Evolutionary conservation across 2,329 filamentous ascomycete species (phyloP).

Genomic region (Didymellaceae sp.): DNA sequence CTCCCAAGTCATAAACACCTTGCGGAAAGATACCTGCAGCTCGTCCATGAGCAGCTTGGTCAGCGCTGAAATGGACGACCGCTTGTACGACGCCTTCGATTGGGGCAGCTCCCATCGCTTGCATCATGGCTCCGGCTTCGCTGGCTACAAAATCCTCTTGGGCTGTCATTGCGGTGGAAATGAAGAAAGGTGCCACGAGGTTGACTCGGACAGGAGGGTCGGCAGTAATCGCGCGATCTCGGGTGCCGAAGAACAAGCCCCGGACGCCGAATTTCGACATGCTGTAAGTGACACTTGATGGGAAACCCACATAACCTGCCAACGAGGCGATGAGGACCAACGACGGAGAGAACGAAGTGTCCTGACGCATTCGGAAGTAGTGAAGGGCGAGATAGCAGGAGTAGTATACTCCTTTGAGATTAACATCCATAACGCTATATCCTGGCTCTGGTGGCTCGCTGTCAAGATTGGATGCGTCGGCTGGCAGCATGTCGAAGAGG

Average conservation of each 20-base stretch:
- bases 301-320: slow-evolving; percentile 34
- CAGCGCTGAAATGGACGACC: slow-evolving; percentile 23
- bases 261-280: slow-evolving; percentile 39
- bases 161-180: slow-evolving; percentile 31
- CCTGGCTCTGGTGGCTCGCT: slow-evolving; percentile 25
- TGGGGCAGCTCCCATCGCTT: slow-evolving; percentile 24
- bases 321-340: slow-evolving; percentile 30
- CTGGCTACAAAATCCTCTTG: slow-evolving; percentile 16
- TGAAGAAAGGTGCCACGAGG: slow-evolving; percentile 38
- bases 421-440: slow-evolving; percentile 27
- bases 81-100: slow-evolving; percentile 31
- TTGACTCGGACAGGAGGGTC: slow-evolving; percentile 29
- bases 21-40: slow-evolving; percentile 29
- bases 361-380: slow-evolving; percentile 32
- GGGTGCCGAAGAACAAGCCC: slow-evolving; percentile 32
- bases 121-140: slow-evolving; percentile 19
- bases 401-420: slow-evolving; percentile 33
- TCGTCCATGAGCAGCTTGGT: slow-evolving; percentile 24
- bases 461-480: slow-evolving; percentile 14
- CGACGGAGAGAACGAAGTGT: slow-evolving; percentile 26
- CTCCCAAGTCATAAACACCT: slow-evolving; percentile 25
- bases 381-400: slow-evolving; percentile 35
- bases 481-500: slow-evolving; percentile 31
- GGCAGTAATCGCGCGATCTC: slow-evolving; percentile 23
- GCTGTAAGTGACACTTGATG: slow-evolving; percentile 32